Evolutionary conservation across 2,329 filamentous ascomycete genomes (phyloP).

Genomic region (Colletotrichum lentis): DNA sequence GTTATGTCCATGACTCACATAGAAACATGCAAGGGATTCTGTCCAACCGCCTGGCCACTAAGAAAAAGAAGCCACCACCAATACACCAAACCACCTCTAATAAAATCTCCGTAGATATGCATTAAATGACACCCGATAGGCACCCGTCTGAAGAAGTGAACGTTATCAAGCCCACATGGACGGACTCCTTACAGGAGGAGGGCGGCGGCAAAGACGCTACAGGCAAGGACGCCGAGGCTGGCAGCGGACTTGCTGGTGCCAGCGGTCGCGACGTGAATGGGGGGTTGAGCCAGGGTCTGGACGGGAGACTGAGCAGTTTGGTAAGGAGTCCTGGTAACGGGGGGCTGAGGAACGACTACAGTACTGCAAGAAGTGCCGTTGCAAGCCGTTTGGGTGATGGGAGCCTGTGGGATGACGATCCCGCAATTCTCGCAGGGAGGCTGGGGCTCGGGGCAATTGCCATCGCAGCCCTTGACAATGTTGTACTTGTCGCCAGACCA

Average conservation of each 20-base stretch:
- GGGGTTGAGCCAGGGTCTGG: not conserved
- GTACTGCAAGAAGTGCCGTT: too few relatives aligned
- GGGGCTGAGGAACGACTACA: conserved; percentile 43
- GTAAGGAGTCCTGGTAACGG: conserved; percentile 21
- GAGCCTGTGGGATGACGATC: too few relatives aligned
- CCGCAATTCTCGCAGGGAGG: conserved; percentile 36
- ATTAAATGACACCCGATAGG: conserved; percentile 16
- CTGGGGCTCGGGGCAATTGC: conserved; percentile 45
- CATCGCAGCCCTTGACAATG: conserved; percentile 43
- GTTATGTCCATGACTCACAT: too few relatives aligned
- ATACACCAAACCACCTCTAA: conserved; percentile 12
- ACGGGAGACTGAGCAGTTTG: not conserved
- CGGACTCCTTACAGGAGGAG: conserved; percentile 28
- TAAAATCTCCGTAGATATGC: not conserved
- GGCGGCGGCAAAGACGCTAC: conserved; percentile 28
- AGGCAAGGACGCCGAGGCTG: conserved; percentile 35
- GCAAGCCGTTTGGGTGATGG: too few relatives aligned
- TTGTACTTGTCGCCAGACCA: conserved; percentile 48
- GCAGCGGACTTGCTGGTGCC: conserved; percentile 35
- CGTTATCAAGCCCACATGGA: conserved; percentile 6
- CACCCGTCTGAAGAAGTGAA: conserved; percentile 16
- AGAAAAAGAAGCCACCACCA: too few relatives aligned
- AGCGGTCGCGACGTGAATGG: conserved; percentile 7
- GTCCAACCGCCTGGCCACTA: too few relatives aligned
- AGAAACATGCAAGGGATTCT: too few relatives aligned